phyloP scores from a whole-genome alignment of 768 basidiomycete genomes.

The Hericium erinaceus region DNA sequence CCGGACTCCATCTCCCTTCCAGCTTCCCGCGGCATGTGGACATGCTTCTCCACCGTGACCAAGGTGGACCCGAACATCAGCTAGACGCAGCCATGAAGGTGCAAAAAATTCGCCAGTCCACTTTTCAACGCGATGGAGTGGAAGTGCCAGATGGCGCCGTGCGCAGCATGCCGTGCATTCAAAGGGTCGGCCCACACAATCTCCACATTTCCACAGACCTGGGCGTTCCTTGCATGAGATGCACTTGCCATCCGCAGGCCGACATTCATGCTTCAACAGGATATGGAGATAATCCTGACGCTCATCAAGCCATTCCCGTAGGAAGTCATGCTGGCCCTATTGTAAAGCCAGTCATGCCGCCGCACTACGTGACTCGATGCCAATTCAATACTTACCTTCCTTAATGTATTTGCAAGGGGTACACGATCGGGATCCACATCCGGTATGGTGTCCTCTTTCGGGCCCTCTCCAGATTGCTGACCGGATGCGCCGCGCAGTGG shows the following conservation, averaged over 20 bases:
- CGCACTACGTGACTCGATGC: not conserved
- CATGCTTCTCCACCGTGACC: not conserved
- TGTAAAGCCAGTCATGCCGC: not conserved
- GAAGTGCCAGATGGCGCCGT: not conserved
- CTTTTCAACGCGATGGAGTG: not conserved
- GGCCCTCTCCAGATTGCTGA: not conserved
- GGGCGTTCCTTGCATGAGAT: not conserved
- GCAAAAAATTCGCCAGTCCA: not conserved
- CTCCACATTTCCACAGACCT: not conserved
- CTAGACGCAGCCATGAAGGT: not conserved
- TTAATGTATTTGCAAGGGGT: too few species aligned
- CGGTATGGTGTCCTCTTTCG: not conserved
- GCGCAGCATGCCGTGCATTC: not conserved
- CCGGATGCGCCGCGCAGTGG: too few species aligned
- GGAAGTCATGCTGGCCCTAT: not conserved
- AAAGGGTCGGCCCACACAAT: not conserved
- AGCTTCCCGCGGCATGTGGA: not conserved
- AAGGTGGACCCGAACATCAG: not conserved
- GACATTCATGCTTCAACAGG: not conserved
- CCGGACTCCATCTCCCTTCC: not conserved
- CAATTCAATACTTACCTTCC: not conserved
- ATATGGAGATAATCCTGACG: not conserved
- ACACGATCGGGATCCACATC: not conserved
- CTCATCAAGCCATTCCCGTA: not conserved
- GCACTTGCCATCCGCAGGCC: not conserved